A percentile compares a stretch with the other conserved stretches of the same genome.
phyloP scores from a whole-genome alignment of 2,329 filamentous ascomycete species.

The Talaromyces atroroseus region DNA sequence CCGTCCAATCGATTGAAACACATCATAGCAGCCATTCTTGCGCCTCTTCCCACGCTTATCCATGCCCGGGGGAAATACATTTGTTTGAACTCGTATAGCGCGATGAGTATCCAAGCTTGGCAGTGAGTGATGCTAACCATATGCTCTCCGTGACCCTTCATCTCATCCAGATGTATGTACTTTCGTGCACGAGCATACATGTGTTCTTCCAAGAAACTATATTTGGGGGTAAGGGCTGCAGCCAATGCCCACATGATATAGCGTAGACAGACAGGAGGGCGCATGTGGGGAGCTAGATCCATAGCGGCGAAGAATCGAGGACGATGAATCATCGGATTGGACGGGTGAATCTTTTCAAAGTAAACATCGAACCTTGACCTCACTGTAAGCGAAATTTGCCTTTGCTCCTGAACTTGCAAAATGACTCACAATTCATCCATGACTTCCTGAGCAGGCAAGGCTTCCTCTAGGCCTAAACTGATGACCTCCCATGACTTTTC shows the following conservation, averaged over 20 bases:
- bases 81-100: slow-evolving; percentile 88
- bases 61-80: slow-evolving; percentile 97
- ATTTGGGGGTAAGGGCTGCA: slow-evolving; percentile 80
- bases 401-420: background rate
- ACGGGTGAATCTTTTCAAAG: slow-evolving; percentile 85
- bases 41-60: slow-evolving; percentile 79
- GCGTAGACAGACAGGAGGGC: slow-evolving; percentile 79
- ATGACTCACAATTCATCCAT: slow-evolving; percentile 71
- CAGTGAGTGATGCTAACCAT: slow-evolving; percentile 81
- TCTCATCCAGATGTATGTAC: slow-evolving; percentile 82
- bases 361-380: slow-evolving; percentile 67
- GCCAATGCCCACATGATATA: slow-evolving; percentile 97
- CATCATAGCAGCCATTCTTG: slow-evolving; percentile 85
- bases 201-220: slow-evolving; percentile 69
- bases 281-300: slow-evolving; percentile 78
- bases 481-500: slow-evolving; percentile 81
- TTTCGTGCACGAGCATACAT: slow-evolving; percentile 89
- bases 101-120: slow-evolving; percentile 75
- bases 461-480: slow-evolving; percentile 72
- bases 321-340: slow-evolving; percentile 81
- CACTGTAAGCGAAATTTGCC: slow-evolving; percentile 16
- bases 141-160: slow-evolving; percentile 85
- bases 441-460: slow-evolving; percentile 69
- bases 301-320: slow-evolving; percentile 82
- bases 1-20: slow-evolving; percentile 84